Evolutionary conservation across 176 grass and related monocot genomes (phyloP), one percentile per base, ranked within the genome.

Genomic region (Triticum timopheevii): DNA sequence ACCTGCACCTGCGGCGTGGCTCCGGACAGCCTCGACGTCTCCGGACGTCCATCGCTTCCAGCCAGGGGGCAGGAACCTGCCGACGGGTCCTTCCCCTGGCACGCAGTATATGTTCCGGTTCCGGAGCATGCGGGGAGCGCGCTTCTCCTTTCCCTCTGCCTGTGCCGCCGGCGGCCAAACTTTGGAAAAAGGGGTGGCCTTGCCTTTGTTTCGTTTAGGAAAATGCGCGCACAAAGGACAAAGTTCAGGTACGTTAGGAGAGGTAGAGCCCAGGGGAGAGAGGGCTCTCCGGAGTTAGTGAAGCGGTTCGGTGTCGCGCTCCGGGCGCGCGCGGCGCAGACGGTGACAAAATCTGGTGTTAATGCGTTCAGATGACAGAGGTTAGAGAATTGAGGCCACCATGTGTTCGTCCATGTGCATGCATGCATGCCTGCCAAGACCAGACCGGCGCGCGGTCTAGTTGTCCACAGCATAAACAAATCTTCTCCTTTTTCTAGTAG

Each of bases 181-280:
- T 50, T 76, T 2, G 19, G 35, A 9, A 2, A 2, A 28, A 65
- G 49, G 33, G 0, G 15, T 2, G 7, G 67, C 68, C 52, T 0
- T 44, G 15, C 8, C 19, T 84, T 76, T 66, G 83, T 38, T 85
- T 65, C 66, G 83, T 54, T 77, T 19, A 59, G 58, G 17, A 31
- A 27, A 67, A 24, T 38, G 5, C 3, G 45, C 9, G 74, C 84
- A 27, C 63, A 86, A 40, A 42, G 6, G 74, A 86, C 84, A 69
- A 22, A 58, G 39, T 27, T 52, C 45, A 30, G 84, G 74, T 78
- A 78, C 11, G 40, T 10, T 42, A 13, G 47, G 1, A 49, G 16
- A 54, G 16, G 20, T 1, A 22, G 28, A 52, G 61, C 3, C n/a
- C 9, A 2, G 3, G 28, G 76, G 62, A 2, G 54, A 61, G 66